These are phyloP conservation scores for Colletotrichum horii DNA, from an alignment of 2,329 filamentous ascomycete species.

Conservation along the genomic window DNA sequence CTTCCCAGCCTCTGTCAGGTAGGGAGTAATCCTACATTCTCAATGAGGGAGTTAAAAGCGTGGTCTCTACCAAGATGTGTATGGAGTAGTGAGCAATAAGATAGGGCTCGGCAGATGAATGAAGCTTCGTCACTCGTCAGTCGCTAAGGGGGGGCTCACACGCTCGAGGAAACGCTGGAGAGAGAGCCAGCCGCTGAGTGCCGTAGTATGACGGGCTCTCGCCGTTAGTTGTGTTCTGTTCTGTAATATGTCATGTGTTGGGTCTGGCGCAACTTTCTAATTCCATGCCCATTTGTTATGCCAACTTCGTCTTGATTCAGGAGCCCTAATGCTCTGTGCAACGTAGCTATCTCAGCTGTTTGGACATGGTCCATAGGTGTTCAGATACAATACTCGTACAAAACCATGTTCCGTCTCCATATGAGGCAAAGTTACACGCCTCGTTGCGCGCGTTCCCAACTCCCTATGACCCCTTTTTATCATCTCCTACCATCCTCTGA, in stretches of 20 bases:
- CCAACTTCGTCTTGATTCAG: neutral
- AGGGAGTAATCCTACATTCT: neutral
- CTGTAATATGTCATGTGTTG: neutral
- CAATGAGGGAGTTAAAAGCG: neutral
- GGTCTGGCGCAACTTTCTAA: neutral
- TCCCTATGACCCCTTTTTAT: neutral
- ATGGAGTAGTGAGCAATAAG: neutral
- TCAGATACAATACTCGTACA: neutral
- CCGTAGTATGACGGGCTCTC: neutral
- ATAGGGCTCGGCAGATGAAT: neutral
- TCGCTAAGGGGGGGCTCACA: neutral
- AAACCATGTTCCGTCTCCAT: neutral
- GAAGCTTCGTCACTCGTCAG: neutral
- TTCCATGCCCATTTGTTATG: neutral
- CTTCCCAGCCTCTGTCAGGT: constrained; percentile 61
- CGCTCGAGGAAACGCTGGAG: neutral
- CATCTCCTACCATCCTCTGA: neutral
- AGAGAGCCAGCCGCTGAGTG: neutral
- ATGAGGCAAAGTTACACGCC: neutral
- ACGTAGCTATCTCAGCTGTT: neutral
- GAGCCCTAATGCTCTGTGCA: neutral
- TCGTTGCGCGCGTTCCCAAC: neutral
- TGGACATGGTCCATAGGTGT: neutral
- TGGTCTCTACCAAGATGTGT: neutral
- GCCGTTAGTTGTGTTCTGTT: neutral